Evolutionary conservation across 441 rosid genomes (phyloP).

Genomic region (Eruca vesicaria): DNA sequence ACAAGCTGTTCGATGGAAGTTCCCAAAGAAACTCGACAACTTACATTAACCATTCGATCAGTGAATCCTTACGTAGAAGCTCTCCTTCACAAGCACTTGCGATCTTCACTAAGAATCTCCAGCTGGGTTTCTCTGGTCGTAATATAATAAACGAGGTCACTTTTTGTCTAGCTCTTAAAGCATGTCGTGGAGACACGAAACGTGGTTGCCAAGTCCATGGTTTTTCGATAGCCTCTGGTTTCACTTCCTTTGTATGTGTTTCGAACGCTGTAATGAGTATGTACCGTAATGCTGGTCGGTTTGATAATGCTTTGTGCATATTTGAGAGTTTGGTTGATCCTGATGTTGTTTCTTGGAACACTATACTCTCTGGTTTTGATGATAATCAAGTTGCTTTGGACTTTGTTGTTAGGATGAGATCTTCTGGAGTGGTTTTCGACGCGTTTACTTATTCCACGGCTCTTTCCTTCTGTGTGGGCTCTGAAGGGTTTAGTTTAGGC

Average conservation of each 20-base stretch:
- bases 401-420: slow-evolving; percentile 59
- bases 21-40: slow-evolving; percentile 35
- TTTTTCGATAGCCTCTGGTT: slow-evolving; percentile 58
- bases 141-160: slow-evolving; percentile 52
- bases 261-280: slow-evolving; percentile 68
- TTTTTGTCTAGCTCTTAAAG: slow-evolving; percentile 60
- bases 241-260: slow-evolving; percentile 48
- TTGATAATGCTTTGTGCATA: slow-evolving; percentile 49
- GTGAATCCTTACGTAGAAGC: slow-evolving; percentile 36
- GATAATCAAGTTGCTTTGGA: slow-evolving; percentile 49
- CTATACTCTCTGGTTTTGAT: slow-evolving; percentile 72
- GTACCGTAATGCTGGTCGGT: slow-evolving; percentile 58
- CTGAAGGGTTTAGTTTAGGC: slow-evolving; percentile 58
- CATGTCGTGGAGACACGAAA: slow-evolving; percentile 47
- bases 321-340: slow-evolving; percentile 60
- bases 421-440: slow-evolving; percentile 54
- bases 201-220: slow-evolving; percentile 70
- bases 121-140: slow-evolving; percentile 22
- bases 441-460: slow-evolving; percentile 59
- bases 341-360: slow-evolving; percentile 87
- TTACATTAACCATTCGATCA: slow-evolving; percentile 42
- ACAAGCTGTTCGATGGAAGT: slow-evolving; percentile 52
- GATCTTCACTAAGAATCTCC: slow-evolving; percentile 42
- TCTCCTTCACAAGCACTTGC: slow-evolving; percentile 42
- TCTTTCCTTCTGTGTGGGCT: slow-evolving; percentile 60